Percentiles rank a stretch among this genome's conserved stretches.
phyloP scores from a whole-genome alignment of 305 asterid genomes.

The Nicotiana rustica region DNA sequence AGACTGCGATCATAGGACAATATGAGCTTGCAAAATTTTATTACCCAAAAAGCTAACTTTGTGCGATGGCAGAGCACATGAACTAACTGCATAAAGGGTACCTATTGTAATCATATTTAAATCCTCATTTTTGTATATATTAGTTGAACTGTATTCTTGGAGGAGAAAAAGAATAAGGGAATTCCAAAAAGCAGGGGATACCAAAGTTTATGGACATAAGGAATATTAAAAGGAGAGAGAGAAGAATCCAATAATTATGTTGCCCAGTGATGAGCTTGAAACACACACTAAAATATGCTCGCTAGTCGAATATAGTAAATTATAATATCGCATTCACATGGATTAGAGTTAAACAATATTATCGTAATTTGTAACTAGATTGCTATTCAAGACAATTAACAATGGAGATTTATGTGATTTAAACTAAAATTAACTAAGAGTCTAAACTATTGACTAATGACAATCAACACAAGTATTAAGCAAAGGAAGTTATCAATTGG shows the following conservation, averaged over 20 bases:
- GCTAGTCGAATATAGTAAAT: no score
- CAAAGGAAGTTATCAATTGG: no score
- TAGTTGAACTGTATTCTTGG: conserved; percentile 22
- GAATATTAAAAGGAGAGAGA: neutral
- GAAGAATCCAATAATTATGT: conserved; percentile 31
- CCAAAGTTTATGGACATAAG: conserved; percentile 23
- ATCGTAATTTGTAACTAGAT: no score
- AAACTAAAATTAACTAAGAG: no score
- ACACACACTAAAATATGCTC: no score
- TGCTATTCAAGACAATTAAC: no score
- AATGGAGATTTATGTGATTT: no score
- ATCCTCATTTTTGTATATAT: conserved; percentile 25
- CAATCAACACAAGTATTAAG: no score
- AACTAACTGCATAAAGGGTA: conserved; percentile 45
- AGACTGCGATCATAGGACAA: conserved; percentile 40
- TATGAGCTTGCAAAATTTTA: conserved; percentile 51
- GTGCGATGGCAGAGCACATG: conserved; percentile 83
- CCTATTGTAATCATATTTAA: neutral
- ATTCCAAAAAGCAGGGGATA: conserved; percentile 35
- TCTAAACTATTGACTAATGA: no score
- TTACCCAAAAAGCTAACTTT: conserved; percentile 49
- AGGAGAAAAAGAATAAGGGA: conserved; percentile 10
- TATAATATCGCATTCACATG: no score
- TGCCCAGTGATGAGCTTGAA: no score
- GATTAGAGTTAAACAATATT: no score